Base-by-base conservation (phyloP, 176 grass and related monocot genomes). In the Leersia perrieri region DNA sequence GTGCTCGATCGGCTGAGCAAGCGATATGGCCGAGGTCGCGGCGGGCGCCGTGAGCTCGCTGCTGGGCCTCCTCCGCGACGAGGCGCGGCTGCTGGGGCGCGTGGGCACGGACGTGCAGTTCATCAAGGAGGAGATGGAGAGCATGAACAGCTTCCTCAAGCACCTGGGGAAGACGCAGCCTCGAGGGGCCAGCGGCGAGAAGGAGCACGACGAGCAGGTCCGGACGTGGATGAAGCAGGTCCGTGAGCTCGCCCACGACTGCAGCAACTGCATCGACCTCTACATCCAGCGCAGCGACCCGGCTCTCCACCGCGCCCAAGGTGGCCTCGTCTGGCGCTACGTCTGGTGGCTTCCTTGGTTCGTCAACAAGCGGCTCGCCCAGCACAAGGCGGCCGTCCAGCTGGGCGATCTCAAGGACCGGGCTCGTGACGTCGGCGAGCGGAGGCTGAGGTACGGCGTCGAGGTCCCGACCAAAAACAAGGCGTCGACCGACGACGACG, bases 41-140 rank as follows among this genome's bases (percentile, higher is more conserved):
- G 35, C n/a, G n/a, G n/a, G n/a, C n/a, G n/a, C n/a, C n/a, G n/a
- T n/a, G n/a, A n/a, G n/a, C n/a, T n/a, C n/a, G 25, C 58, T 77
- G 13, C 58, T 77, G 25, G 75, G 75, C 60, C 26, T 31, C 3
- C 63, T 77, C 38, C 12, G 75, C 0, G 45, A 45, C 75, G 75
- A 77, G 34, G 15, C 15, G 5, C 14, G 0, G 60, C 35, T 77
- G 26, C 60, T 77, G 60, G 10, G 60, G 2, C 7, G 60, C 26
- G 75, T 77, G 4, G 2, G 1, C 1, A 16, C 9, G 4, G 60
- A 77, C 38, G 60, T 77, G 38, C 60, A 45, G 75, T 77, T 77
- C 75, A 77, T 77, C 60, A 64, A 45, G 75, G 75, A 77, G 75
- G 75, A 77, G 75, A 77, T 77, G 75, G 60, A 77, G 75, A 77